Percentiles rank a stretch among this genome's conserved stretches.
Evolutionary conservation across 306 rosid genomes (phyloP).

Genomic region (Dryas octopetala): DNA sequence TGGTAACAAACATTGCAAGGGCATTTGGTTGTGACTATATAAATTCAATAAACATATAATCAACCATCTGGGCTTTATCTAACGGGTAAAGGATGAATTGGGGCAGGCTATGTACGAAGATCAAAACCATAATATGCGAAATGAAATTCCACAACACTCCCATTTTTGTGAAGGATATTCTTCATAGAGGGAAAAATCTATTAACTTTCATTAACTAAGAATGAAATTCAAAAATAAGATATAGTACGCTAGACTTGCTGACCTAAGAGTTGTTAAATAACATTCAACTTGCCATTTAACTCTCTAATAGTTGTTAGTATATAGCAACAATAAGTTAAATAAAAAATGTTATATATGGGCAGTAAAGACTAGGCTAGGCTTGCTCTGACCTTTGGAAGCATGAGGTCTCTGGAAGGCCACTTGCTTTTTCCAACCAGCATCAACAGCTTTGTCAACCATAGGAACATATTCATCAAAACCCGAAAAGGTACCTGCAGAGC

Average conservation of each 20-base stretch:
- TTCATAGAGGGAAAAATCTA: neutral
- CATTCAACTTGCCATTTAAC: neutral
- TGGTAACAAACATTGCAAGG: constrained; percentile 1
- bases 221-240: neutral
- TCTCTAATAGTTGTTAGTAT: neutral
- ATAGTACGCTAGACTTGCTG: neutral
- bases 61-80: neutral
- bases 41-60: neutral
- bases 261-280: neutral
- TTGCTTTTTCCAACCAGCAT: constrained; percentile 77
- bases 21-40: neutral
- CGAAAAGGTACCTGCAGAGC: constrained; percentile 53
- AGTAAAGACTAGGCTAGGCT: neutral
- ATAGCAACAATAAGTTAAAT: neutral
- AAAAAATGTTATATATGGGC: constrained; percentile 1
- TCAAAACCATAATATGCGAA: neutral
- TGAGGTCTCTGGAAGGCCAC: constrained; percentile 47
- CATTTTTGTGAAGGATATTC: neutral
- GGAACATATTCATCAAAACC: constrained; percentile 94
- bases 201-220: neutral
- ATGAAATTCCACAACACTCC: neutral
- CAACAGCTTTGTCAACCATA: constrained; percentile 97
- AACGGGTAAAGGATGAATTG: neutral
- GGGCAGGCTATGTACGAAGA: neutral
- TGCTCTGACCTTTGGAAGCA: constrained; percentile 60